Evolutionary conservation across 495 filamentous ascomycete species (phyloP), one percentile per base, ranked within the genome.

Genomic region (Penicillium taxi): DNA sequence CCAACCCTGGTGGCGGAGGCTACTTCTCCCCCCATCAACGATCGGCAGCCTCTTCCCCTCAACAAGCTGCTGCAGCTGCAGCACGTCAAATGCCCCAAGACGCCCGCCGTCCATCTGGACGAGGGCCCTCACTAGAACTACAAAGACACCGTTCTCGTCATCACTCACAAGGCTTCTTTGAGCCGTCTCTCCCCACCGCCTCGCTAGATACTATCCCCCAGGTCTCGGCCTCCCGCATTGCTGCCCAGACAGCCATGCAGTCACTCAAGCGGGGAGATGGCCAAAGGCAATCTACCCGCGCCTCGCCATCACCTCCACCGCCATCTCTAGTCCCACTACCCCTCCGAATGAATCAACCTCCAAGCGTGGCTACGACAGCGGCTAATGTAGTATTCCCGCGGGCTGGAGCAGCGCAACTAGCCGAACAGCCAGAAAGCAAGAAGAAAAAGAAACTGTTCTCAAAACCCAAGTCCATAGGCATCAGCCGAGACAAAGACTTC

Each of bases 361-460:
- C 57, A 71, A 53, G 77, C 27, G 83, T 81, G 3, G 86, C 88
- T 2, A 79, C 86, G 2, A 79, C 86, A 3, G 88, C 88, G 3
- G 88, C 88, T 9, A 94, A 88, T 52, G 72, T 81, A 11, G 88
- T 78, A n/a, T 94, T 91, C 53, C 83, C 88, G 4, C 69, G 83
- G 29, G 74, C 26, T 53, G 82, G 41, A 4, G 56, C 41, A 50
- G 53, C 41, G 49, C 53, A 62, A 22, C 39, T 63, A 6, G 69
- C 64, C 11, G 70, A 77, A 16, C 83, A 90, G 59, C 37, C 37
- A 12, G 37, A 39, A 26, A 39, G 18, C 21, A 86, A 84, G 62
- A 85, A 83, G 14, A 93, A 89, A 63, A 86, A 87, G 59, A 94
- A 93, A 62, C 70, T 95, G 5, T 95, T 95, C 55, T 89, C 84